Conservation (phyloP, 768 basidiomycete genomes). For the Coprinopsis cinerea region DNA sequence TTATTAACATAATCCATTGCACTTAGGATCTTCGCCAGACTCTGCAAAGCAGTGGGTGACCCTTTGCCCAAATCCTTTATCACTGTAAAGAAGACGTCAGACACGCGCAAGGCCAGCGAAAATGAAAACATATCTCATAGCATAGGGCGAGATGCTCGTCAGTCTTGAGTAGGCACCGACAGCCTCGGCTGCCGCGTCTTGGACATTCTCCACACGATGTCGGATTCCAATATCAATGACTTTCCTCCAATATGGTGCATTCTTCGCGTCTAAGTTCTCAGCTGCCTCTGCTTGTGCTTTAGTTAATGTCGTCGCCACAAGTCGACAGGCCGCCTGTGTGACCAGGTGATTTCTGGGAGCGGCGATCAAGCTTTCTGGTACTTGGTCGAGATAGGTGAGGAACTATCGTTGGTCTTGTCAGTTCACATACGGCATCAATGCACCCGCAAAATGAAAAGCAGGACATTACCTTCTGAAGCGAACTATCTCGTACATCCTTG, state of each 20-base stretch:
- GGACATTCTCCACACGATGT: slow-evolving; percentile 56
- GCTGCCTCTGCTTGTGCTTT: slow-evolving; percentile 34
- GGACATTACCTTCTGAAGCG: slow-evolving; percentile 42
- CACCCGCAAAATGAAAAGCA: neutral
- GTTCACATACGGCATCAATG: slow-evolving; percentile 1
- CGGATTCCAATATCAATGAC: slow-evolving; percentile 70
- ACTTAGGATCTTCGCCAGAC: slow-evolving; percentile 66
- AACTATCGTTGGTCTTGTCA: slow-evolving; percentile 42
- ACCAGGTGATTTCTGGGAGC: slow-evolving; percentile 68
- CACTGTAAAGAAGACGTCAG: slow-evolving; percentile 35
- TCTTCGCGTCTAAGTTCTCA: slow-evolving; percentile 30
- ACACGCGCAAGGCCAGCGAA: neutral
- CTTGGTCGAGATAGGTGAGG: slow-evolving; percentile 48
- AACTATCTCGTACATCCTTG: slow-evolving; percentile 26
- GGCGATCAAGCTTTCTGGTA: slow-evolving; percentile 56
- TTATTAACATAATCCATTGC: slow-evolving; percentile 56
- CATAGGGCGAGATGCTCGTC: slow-evolving; percentile 53
- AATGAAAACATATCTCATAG: slow-evolving; percentile 64
- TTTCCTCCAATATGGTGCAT: slow-evolving; percentile 57
- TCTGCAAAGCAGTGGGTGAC: slow-evolving; percentile 58
- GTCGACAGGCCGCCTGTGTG: slow-evolving; percentile 61
- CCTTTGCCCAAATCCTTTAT: slow-evolving; percentile 55
- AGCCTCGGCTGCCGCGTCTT: slow-evolving; percentile 71
- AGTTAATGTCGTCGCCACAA: slow-evolving; percentile 64
- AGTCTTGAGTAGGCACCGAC: slow-evolving; percentile 66